Evolutionary conservation across 805 yeast genomes (phyloP), one percentile per base, ranked within the genome.

Genomic region (Lipomyces mesembrius): DNA sequence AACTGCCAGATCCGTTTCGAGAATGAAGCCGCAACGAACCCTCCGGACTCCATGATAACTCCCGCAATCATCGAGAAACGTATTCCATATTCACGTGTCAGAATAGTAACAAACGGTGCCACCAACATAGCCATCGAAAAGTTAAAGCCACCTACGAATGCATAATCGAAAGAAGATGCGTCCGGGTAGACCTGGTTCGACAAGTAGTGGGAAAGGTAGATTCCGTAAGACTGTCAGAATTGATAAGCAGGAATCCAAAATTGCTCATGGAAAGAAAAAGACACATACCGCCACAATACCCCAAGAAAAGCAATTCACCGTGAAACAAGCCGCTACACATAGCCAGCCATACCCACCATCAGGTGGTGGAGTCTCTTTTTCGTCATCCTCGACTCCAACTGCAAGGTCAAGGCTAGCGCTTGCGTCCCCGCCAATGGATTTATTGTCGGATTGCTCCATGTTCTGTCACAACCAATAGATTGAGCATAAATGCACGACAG

Each of bases 1-100:
- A 87, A 81, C 66, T 87, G 89, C 74, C 81, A 84, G 22, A 43
- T 11, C 12, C 49, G 22, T 1, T 8, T 43, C 7, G 57, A 27
- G 27, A 32, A 35, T 8, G 60, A 35, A 5, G 60, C 32, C 3
- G 55, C 29, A 37, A 57, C 14, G n/a, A 35, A 57, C 20, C 60
- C 60, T 14, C 51, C 60, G 3, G 46, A 29, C 57, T 27, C 27
- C 51, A 57, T 8, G 8, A 57, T 25, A 29, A 34, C 27, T 17
- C 60, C 60, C 9, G 29, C 12, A 9, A 22, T 20, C 43, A 57
- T 57, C 17, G 46, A 14, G 14, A 57, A 6, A 17, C 37, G 9
- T 14, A 37, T 32, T 9, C 46, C 46, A 17, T n/a, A 57, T 57
- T 32, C 25, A 9, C 61, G 55, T 35, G 57, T 12, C n/a, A 58